Evolutionary conservation across 495 filamentous ascomycete species (phyloP), one percentile per base, ranked within the genome.

Genomic region (Lepraria neglecta): DNA sequence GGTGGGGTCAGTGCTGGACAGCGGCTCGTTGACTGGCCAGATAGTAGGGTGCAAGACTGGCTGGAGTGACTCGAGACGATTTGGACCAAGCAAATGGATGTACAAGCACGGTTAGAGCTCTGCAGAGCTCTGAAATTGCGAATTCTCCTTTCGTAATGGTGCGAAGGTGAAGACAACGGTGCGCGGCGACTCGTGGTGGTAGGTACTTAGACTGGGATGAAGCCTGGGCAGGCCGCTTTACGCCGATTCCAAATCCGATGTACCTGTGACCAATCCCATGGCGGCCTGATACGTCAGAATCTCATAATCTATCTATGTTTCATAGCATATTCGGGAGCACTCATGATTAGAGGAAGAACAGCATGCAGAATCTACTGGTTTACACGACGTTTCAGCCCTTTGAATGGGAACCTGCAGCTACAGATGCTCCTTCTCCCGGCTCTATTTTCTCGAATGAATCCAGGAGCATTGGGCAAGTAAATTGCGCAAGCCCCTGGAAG

Each of bases 201-300:
- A 52, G 48, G 27, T 14, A 53, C 28, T 38, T 54, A 15, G 51
- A 19, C 10, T 15, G 9, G 48, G 35, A n/a, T 60, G 46, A 51
- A 60, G 58, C 33, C 46, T 60, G 42, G 51, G 33, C 47, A 52
- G 28, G 58, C 58, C 12, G 38, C 38, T 53, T n/a, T 60, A 60
- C 42, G 48, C 58, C 48, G 47, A 42, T 33, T 19, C 48, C 46
- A 52, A 53, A 24, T 24, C 47, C 31, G n/a, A 53, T 43, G 14
- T 27, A 43, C 14, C 24, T 10, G 21, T 27, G 19, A 30, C 58
- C 58, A 60, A 60, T 60, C 48, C 45, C n/a, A 43, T 44, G 21
- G n/a, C 21, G 2, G 35, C 24, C 19, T 21, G 40, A 46, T 53
- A 60, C 48, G 47, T 60, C 56, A 58, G 27, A 35, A 31, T 14